Evolutionary conservation across 371 early-diverging fungal species (phyloP).

Genomic region (Mucor saturninus): DNA sequence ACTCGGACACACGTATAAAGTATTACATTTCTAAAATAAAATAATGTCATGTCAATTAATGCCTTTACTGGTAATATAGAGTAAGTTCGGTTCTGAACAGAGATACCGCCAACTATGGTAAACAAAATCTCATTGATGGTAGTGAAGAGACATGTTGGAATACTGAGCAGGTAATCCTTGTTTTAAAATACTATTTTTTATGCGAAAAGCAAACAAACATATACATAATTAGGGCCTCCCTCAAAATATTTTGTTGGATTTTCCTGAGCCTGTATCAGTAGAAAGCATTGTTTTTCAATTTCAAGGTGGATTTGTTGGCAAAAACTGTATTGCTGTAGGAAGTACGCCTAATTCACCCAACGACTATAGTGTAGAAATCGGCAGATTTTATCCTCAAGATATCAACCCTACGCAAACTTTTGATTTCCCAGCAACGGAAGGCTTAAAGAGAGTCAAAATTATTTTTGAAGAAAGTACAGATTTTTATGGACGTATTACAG

Average conservation of each 20-base stretch:
- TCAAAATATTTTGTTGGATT: slow-evolving; percentile 82
- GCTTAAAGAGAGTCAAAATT: slow-evolving; percentile 60
- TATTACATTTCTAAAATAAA: slow-evolving; percentile 24
- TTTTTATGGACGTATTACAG: slow-evolving; percentile 87
- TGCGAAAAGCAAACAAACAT: neutral
- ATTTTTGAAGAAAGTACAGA: slow-evolving; percentile 82
- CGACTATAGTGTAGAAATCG: slow-evolving; percentile 51
- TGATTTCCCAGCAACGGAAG: slow-evolving; percentile 13
- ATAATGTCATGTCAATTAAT: neutral
- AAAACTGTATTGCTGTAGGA: slow-evolving; percentile 60
- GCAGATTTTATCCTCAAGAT: slow-evolving; percentile 72
- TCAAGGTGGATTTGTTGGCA: slow-evolving; percentile 93
- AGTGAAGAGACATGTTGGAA: slow-evolving; percentile 93
- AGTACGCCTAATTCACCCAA: slow-evolving; percentile 34
- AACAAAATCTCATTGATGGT: slow-evolving; percentile 80
- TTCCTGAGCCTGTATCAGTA: slow-evolving; percentile 57
- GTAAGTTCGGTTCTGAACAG: slow-evolving; percentile 91
- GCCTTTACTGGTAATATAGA: slow-evolving; percentile 41
- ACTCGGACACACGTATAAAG: slow-evolving; percentile 64
- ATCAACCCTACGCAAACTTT: slow-evolving; percentile 59
- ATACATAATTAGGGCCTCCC: slow-evolving; percentile 66
- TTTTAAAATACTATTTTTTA: neutral
- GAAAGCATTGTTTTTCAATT: slow-evolving; percentile 70
- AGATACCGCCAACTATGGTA: slow-evolving; percentile 79
- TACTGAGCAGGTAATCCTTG: slow-evolving; percentile 74